Base-by-base conservation (phyloP, 208 protist species). In the Leptomonas pyrrhocoris region DNA sequence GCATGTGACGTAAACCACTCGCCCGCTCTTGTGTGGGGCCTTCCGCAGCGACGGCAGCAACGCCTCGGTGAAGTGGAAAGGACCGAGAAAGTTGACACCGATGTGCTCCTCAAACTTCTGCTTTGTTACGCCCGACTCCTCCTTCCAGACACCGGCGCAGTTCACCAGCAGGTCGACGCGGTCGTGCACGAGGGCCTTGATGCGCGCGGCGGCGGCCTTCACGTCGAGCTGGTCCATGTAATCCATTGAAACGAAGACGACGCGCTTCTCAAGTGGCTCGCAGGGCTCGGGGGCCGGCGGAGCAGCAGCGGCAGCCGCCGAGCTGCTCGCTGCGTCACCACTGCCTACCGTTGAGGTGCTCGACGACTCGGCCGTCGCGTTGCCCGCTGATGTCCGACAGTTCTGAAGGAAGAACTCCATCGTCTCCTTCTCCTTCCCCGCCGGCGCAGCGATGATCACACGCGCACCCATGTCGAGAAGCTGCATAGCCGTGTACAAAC, bases 11-110 rank as follows among this genome's bases (percentile, higher is more conserved):
- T 94, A 92, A 25, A 94, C 85, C 31, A 94, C 38, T 30, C 89
- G 89, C 3, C 85, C 89, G 49, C 79, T 75, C 18, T 60, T 46
- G 36, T 81, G 55, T 31, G 76, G 68, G 3, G 79, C 71, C 36
- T 76, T 73, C 23, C 83, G 84, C 69, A 94, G 77, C 15, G 84
- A 81, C 45, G 89, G 89, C 53, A 94, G 59, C 63, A 94, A 54
- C 23, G 84, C 89, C 78, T 94, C 89, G 11, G 89, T 94, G n/a
- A 94, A 72, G 58, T 90, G 85, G 46, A 90, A 94, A 2, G 89
- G 89, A 2, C 85, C 89, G 16, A 94, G 78, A 42, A 92, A 94
- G 74, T 94, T 94, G 15, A 88, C 73, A 38, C 79, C 89, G 59
- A 94, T 90, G 73, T 94, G 88, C 75, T 92, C 83, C 59, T 94